Conservation (phyloP, 176 grass and related monocot genomes). For the Echinochloa phyllopogon region DNA sequence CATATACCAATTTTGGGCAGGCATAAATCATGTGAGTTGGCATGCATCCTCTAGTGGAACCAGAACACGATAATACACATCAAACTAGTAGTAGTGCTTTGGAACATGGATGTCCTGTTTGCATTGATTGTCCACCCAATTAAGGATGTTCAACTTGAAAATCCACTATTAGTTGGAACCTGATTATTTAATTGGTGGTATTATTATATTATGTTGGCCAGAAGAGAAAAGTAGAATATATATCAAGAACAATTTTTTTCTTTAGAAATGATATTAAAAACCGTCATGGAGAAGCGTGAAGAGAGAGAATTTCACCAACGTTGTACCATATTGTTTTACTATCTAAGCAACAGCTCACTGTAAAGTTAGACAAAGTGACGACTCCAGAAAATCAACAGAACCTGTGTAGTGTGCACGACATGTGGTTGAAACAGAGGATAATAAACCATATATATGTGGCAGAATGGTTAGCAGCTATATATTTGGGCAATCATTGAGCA, state of each 20-base stretch:
- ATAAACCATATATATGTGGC: no score
- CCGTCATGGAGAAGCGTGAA: background rate
- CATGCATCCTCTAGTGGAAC: constrained; percentile 53
- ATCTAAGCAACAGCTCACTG: background rate
- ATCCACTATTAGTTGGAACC: background rate
- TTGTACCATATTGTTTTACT: background rate
- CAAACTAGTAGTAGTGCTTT: constrained; percentile 21
- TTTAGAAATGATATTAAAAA: background rate
- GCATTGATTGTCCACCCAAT: constrained; percentile 1
- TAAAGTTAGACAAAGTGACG: background rate
- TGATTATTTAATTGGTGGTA: background rate
- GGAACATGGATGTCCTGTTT: constrained; percentile 4
- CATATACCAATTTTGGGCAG: constrained; percentile 53
- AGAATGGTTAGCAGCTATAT: background rate
- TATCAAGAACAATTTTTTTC: background rate
- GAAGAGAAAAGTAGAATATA: background rate
- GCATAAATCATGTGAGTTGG: constrained; percentile 45
- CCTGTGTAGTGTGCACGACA: background rate
- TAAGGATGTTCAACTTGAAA: background rate
- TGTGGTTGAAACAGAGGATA: background rate
- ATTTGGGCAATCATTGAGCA: background rate
- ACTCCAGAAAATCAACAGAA: background rate
- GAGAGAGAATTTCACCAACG: background rate
- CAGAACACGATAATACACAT: constrained; percentile 17
- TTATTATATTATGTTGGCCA: background rate